Percentiles rank a stretch among this genome's conserved stretches.
Conservation (phyloP, 768 basidiomycete species). For the Mycena floridula region DNA sequence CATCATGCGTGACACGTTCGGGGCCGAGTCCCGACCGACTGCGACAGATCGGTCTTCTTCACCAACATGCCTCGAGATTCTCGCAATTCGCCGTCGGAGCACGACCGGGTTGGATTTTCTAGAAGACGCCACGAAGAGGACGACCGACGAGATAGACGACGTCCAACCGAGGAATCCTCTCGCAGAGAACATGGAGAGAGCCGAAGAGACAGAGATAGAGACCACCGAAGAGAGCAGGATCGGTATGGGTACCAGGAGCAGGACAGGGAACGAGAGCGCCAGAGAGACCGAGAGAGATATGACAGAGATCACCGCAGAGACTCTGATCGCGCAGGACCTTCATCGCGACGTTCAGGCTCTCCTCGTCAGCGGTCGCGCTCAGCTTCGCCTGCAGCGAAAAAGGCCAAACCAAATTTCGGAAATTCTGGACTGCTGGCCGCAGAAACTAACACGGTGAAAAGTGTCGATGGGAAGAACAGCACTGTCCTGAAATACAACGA, state of each 20-base stretch:
- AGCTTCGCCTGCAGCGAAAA: slow-evolving; percentile 40
- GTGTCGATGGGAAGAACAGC: slow-evolving; percentile 59
- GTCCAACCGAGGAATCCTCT: too few relatives aligned
- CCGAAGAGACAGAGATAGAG: slow-evolving; percentile 5
- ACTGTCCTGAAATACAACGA: slow-evolving; percentile 96
- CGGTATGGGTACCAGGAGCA: slow-evolving; percentile 26
- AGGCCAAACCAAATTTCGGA: slow-evolving; percentile 85
- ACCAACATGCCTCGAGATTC: too few relatives aligned
- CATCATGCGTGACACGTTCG: too few relatives aligned
- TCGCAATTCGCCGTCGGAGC: too few relatives aligned
- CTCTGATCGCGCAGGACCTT: slow-evolving; percentile 20
- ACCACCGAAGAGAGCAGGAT: slow-evolving; percentile 8
- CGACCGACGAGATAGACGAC: background rate
- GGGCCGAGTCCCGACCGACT: too few relatives aligned
- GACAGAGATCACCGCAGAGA: too few relatives aligned
- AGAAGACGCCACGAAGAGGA: background rate
- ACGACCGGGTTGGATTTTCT: too few relatives aligned
- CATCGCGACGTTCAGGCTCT: slow-evolving; percentile 55
- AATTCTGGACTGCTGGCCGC: slow-evolving; percentile 90
- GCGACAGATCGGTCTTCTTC: too few relatives aligned
- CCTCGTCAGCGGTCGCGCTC: slow-evolving; percentile 38
- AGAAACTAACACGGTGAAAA: slow-evolving; percentile 87
- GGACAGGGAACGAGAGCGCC: slow-evolving; percentile 36
- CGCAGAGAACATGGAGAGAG: too few relatives aligned
- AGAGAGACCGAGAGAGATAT: slow-evolving; percentile 39